Percentiles rank a stretch among this genome's conserved stretches.
Evolutionary conservation across 352 stramenopile genomes (phyloP).

Genomic region (Pythium monospermum): DNA sequence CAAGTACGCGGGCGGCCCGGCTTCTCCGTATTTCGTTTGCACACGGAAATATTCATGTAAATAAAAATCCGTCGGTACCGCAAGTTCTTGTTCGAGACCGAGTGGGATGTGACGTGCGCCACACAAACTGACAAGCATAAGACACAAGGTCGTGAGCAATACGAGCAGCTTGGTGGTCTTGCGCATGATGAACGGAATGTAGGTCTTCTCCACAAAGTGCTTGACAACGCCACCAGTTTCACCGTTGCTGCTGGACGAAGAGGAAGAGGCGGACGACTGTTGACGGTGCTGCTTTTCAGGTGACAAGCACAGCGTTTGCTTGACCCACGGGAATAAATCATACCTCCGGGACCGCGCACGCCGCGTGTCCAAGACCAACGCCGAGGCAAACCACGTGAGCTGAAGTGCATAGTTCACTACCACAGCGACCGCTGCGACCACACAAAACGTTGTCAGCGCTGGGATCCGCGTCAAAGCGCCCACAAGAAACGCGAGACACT

Average conservation of each 20-base stretch:
- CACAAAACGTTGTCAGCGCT: constrained; percentile 82
- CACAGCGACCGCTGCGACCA: constrained; percentile 80
- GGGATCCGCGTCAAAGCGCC: constrained; percentile 84
- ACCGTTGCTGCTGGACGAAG: constrained; percentile 16
- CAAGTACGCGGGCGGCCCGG: constrained; percentile 84
- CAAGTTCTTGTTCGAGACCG: constrained; percentile 85
- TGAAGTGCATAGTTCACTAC: constrained; percentile 77
- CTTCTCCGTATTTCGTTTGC: constrained; percentile 79
- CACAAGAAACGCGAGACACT: constrained; percentile 79
- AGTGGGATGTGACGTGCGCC: constrained; percentile 64
- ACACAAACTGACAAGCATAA: constrained; percentile 45
- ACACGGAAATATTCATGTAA: constrained; percentile 87
- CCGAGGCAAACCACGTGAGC: constrained; percentile 85
- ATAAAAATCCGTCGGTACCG: constrained; percentile 85
- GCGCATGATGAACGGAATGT: constrained; percentile 56
- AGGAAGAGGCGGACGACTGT: no score
- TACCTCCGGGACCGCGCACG: constrained; percentile 63
- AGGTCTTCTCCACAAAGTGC: constrained; percentile 58
- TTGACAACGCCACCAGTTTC: constrained; percentile 34
- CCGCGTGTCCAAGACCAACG: constrained; percentile 68
- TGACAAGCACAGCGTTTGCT: constrained; percentile 42
- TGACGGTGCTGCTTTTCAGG: constrained; percentile 27
- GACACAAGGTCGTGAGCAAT: constrained; percentile 28
- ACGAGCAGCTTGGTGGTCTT: constrained; percentile 58
- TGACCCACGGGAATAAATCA: constrained; percentile 64